Conservation (phyloP, 371 early-diverging fungal species). For the Circinella minor region DNA sequence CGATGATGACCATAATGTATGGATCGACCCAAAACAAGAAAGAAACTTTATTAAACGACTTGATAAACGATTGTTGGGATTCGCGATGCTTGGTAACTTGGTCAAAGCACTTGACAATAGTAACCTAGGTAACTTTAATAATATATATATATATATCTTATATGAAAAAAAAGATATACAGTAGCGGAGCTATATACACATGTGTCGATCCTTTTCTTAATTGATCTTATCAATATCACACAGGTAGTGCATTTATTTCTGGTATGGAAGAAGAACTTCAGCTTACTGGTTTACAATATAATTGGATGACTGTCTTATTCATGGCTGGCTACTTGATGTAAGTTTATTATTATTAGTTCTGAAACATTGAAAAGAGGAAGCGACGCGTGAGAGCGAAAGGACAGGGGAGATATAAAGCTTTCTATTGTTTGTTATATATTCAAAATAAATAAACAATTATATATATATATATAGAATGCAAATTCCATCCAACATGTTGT, state of each 20-base stretch:
- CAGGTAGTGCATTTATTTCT: slow-evolving; percentile 53
- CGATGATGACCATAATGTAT: not conserved
- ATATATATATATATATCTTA: not conserved
- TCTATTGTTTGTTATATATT: not conserved
- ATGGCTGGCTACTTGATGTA: slow-evolving; percentile 49
- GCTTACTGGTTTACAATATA: slow-evolving; percentile 42
- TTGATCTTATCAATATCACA: not conserved
- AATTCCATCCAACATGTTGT: slow-evolving; percentile 63
- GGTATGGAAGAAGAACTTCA: slow-evolving; percentile 57
- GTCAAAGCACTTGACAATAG: slow-evolving; percentile 48
- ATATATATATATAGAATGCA: slow-evolving; percentile 43
- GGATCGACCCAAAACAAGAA: slow-evolving; percentile 26
- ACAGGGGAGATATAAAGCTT: not conserved
- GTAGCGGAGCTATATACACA: too few species aligned
- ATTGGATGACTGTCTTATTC: slow-evolving; percentile 51
- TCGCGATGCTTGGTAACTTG: slow-evolving; percentile 53
- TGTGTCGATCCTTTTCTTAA: too few species aligned
- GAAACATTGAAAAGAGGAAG: too few species aligned
- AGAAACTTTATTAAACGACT: slow-evolving; percentile 34
- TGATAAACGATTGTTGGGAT: slow-evolving; percentile 40
- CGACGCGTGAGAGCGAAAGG: too few species aligned
- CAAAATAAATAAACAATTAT: not conserved
- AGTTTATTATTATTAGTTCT: slow-evolving; percentile 1
- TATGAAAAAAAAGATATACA: not conserved
- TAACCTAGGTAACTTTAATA: slow-evolving; percentile 34